phyloP scores from a whole-genome alignment of 163 green algal genomes.

The Scenedesmus sp. region DNA sequence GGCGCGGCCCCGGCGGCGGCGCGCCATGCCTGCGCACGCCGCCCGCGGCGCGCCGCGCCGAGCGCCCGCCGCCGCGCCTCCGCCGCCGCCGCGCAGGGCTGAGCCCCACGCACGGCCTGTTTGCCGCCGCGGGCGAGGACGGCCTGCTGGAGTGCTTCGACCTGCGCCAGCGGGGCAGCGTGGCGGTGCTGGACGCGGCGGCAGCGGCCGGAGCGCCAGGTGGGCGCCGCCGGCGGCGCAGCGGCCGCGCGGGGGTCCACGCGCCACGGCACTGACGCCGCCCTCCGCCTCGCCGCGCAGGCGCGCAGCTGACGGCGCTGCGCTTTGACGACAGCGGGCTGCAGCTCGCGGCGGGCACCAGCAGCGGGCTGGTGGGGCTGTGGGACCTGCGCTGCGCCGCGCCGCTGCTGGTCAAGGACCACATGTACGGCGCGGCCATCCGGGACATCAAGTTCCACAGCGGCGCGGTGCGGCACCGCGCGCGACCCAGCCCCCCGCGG shows the following conservation, averaged over 20 bases:
- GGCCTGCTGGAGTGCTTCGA: slow-evolving; percentile 96
- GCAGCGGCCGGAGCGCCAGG: slow-evolving; percentile 64
- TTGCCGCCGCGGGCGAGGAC: slow-evolving; percentile 88
- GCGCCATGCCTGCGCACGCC: too few relatives aligned
- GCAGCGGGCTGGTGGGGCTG: slow-evolving; percentile 86
- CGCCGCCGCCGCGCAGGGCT: slow-evolving; percentile 54
- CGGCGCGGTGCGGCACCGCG: slow-evolving; percentile 31
- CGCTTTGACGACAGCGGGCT: slow-evolving; percentile 87
- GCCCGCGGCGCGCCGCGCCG: too few relatives aligned
- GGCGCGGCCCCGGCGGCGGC: too few relatives aligned
- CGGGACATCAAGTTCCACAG: slow-evolving; percentile 94
- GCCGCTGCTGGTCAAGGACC: slow-evolving; percentile 93
- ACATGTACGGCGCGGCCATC: slow-evolving; percentile 90
- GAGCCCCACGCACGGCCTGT: slow-evolving; percentile 86
- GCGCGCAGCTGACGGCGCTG: slow-evolving; percentile 84
- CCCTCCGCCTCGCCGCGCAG: slow-evolving; percentile 23
- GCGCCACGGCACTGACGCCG: background rate
- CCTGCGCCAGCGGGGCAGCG: slow-evolving; percentile 62
- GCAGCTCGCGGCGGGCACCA: slow-evolving; percentile 90
- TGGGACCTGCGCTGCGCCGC: slow-evolving; percentile 91
- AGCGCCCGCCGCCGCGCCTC: too few relatives aligned
- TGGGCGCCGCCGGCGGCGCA: slow-evolving; percentile 14
- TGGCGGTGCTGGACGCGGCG: slow-evolving; percentile 77
- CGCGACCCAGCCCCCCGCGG: too few relatives aligned
- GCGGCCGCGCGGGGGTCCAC: background rate